phyloP scores from a whole-genome alignment of 2,329 filamentous ascomycete species.

The Botrytis tulipae region DNA sequence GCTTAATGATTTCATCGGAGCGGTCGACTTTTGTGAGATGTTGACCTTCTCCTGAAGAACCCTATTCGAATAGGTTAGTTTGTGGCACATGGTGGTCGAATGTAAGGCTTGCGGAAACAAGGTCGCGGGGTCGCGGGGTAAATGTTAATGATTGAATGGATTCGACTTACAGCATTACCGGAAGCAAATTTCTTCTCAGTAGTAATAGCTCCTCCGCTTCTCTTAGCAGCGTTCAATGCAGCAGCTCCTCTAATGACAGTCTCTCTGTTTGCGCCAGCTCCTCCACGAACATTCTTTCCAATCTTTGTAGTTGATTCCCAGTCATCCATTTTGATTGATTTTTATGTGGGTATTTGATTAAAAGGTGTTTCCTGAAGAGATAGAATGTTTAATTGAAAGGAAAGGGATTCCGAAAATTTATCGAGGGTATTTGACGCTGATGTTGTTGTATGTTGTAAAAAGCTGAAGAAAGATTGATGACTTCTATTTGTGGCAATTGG shows the following conservation, averaged over 20 bases:
- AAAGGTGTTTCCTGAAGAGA: neutral
- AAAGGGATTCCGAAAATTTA: too few species aligned
- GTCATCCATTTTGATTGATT: constrained; percentile 57
- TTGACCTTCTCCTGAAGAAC: constrained; percentile 66
- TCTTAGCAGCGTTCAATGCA: constrained; percentile 85
- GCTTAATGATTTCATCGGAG: constrained; percentile 95
- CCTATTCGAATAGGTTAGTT: constrained; percentile 23
- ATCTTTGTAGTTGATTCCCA: constrained; percentile 94
- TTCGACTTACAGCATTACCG: constrained; percentile 71
- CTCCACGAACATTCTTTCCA: constrained; percentile 76
- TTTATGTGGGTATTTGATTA: constrained; percentile 1
- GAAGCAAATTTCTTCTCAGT: constrained; percentile 91
- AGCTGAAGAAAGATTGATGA: constrained; percentile 13
- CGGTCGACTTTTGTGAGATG: constrained; percentile 97
- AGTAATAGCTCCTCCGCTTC: constrained; percentile 69
- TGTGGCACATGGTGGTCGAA: neutral
- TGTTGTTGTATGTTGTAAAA: constrained; percentile 1
- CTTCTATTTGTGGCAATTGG: constrained; percentile 18
- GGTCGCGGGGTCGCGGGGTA: constrained; percentile 5
- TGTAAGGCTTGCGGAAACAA: neutral
- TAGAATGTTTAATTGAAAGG: neutral
- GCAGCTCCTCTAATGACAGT: constrained; percentile 82
- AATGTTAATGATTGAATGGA: neutral
- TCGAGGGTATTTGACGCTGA: neutral
- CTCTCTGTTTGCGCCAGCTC: constrained; percentile 64